Evolutionary conservation across 352 stramenopile species (phyloP).

Genomic region (Elongisporangium anandrum): DNA sequence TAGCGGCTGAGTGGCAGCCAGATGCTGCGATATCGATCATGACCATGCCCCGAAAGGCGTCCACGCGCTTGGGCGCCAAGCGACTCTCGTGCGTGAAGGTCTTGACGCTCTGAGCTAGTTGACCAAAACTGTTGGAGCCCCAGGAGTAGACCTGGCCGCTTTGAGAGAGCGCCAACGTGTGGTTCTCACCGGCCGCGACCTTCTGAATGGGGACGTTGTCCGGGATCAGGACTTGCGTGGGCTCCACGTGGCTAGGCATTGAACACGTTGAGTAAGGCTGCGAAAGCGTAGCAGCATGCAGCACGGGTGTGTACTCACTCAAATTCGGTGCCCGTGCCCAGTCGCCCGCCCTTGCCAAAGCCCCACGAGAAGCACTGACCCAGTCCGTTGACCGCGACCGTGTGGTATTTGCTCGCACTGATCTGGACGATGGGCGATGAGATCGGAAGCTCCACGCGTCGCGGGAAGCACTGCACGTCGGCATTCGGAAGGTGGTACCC

Average conservation of each 20-base stretch:
- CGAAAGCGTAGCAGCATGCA: neutral
- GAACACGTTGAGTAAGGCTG: slow-evolving; percentile 2
- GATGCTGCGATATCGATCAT: slow-evolving; percentile 68
- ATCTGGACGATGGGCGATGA: slow-evolving; percentile 53
- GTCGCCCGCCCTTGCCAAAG: slow-evolving; percentile 74
- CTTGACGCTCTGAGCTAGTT: slow-evolving; percentile 66
- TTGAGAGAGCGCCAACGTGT: slow-evolving; percentile 65
- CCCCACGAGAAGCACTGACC: slow-evolving; percentile 80
- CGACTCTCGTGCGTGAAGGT: slow-evolving; percentile 45
- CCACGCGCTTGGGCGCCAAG: slow-evolving; percentile 65
- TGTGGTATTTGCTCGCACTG: slow-evolving; percentile 80
- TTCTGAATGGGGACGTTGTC: slow-evolving; percentile 54
- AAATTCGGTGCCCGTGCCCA: slow-evolving; percentile 74
- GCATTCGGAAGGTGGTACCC: slow-evolving; percentile 81
- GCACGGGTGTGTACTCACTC: slow-evolving; percentile 38
- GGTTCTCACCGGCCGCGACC: slow-evolving; percentile 75
- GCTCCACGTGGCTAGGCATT: slow-evolving; percentile 59
- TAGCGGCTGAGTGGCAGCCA: slow-evolving; percentile 67
- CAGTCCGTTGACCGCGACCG: slow-evolving; percentile 51
- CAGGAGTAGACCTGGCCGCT: slow-evolving; percentile 75
- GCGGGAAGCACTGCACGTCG: slow-evolving; percentile 62
- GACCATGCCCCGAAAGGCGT: slow-evolving; percentile 51
- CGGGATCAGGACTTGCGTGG: slow-evolving; percentile 36
- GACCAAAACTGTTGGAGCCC: slow-evolving; percentile 81
- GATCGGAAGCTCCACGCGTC: slow-evolving; percentile 54